Percentiles rank a stretch among this genome's conserved stretches.
Conservation (phyloP, 2,329 filamentous ascomycete species). For the Colletotrichum sp. region DNA sequence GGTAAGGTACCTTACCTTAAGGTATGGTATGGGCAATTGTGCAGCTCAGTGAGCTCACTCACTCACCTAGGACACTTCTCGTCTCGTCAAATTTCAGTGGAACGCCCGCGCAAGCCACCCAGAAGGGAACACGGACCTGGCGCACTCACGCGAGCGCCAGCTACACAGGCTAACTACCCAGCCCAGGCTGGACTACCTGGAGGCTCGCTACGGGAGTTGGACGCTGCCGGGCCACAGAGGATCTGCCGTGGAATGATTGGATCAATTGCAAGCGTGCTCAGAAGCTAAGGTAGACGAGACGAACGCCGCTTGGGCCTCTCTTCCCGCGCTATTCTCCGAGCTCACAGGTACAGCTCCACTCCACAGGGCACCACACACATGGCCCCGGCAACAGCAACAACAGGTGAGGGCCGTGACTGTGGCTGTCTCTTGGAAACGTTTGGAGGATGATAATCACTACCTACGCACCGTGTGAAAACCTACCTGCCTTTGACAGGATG, state of each 20-base stretch:
- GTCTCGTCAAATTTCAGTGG: slow-evolving; percentile 11
- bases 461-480: neutral
- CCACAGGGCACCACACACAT: neutral
- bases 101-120: slow-evolving; percentile 13
- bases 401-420: neutral
- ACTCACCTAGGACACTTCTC: neutral
- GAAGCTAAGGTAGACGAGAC: neutral
- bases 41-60: neutral
- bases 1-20: neutral
- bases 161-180: neutral
- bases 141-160: neutral
- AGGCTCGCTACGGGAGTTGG: neutral
- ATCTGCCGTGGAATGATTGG: neutral
- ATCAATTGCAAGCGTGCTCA: neutral
- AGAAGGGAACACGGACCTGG: neutral
- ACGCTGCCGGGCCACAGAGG: neutral
- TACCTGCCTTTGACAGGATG: neutral
- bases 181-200: neutral
- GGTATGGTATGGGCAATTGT: neutral
- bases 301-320: neutral
- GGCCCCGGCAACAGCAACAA: neutral
- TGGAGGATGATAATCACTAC: neutral
- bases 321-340: neutral
- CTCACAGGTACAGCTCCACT: neutral
- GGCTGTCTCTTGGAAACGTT: neutral